phyloP scores from a whole-genome alignment of 2,329 filamentous ascomycete species.

The Coniochaeta sp. region DNA sequence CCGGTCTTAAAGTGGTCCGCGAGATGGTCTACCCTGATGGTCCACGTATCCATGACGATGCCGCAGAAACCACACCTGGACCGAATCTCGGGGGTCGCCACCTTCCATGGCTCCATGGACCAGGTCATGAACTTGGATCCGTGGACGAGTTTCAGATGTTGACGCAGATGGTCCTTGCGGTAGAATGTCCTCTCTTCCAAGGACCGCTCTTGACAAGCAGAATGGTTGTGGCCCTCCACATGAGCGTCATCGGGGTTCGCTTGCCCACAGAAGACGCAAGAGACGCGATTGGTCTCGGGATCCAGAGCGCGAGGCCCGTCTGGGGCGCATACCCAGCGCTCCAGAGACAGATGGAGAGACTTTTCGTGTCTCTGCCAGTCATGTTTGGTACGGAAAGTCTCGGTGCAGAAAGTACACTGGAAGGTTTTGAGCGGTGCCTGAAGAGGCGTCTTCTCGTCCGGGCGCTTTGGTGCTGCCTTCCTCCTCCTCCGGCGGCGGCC shows the following conservation, averaged over 20 bases:
- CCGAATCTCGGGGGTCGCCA: conserved; percentile 51
- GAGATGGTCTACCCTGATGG: conserved; percentile 52
- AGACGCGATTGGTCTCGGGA: conserved; percentile 48
- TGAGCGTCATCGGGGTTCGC: conserved; percentile 48
- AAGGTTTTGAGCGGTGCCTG: conserved; percentile 45
- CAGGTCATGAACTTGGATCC: conserved; percentile 52
- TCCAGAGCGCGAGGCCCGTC: conserved; percentile 49
- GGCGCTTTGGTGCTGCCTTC: conserved; percentile 29
- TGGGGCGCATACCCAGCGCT: conserved; percentile 58
- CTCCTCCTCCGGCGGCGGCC: conserved; percentile 44
- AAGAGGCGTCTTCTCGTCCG: conserved; percentile 29
- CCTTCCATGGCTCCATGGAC: conserved; percentile 61
- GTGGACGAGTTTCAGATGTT: conserved; percentile 58
- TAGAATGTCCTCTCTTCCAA: conserved; percentile 58
- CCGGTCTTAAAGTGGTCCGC: conserved; percentile 63
- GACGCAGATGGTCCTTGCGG: conserved; percentile 60
- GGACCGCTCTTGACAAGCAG: conserved; percentile 59
- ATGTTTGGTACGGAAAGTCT: conserved; percentile 61
- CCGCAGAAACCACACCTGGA: conserved; percentile 62
- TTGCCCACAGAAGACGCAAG: conserved; percentile 55
- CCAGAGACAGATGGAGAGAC: conserved; percentile 56
- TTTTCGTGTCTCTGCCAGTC: conserved; percentile 68
- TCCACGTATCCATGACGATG: conserved; percentile 55
- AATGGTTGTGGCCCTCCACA: conserved; percentile 52
- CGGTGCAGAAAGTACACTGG: conserved; percentile 64